Evolutionary conservation across 2,329 filamentous ascomycete species (phyloP).

Genomic region (Alternaria consortialis): DNA sequence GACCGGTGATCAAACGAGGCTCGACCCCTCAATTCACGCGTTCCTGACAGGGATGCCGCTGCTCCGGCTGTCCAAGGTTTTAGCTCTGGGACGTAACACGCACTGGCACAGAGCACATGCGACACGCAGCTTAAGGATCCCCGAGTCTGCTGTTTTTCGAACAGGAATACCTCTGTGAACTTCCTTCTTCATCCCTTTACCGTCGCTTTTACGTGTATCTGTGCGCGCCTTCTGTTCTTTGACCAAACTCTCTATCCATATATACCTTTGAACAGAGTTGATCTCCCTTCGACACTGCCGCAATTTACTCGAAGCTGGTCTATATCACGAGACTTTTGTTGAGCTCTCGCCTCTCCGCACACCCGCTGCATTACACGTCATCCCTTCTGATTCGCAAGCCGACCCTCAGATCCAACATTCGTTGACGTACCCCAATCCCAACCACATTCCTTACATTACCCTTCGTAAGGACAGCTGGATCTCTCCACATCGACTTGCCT

Average conservation of each 20-base stretch:
- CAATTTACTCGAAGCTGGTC: constrained; percentile 24
- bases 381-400: constrained; percentile 14
- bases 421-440: neutral
- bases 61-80: constrained; percentile 7
- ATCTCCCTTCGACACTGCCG: constrained; percentile 24
- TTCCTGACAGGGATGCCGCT: constrained; percentile 17
- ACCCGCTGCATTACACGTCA: constrained; percentile 6
- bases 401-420: constrained; percentile 9
- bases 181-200: constrained; percentile 19
- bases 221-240: constrained; percentile 3
- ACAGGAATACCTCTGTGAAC: constrained; percentile 2
- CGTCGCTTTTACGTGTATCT: constrained; percentile 16
- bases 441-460: constrained; percentile 6
- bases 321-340: constrained; percentile 11
- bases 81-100: constrained; percentile 26
- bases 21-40: constrained; percentile 16
- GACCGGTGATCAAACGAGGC: constrained; percentile 40
- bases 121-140: constrained; percentile 21
- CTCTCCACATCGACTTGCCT: neutral
- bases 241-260: neutral
- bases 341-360: constrained; percentile 2
- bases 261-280: constrained; percentile 17
- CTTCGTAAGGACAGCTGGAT: constrained; percentile 2
- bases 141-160: neutral
- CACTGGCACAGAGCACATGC: constrained; percentile 26